Base-by-base conservation (phyloP, 1,284 basidiomycete genomes). In the Apiotrichum laibachii region DNA sequence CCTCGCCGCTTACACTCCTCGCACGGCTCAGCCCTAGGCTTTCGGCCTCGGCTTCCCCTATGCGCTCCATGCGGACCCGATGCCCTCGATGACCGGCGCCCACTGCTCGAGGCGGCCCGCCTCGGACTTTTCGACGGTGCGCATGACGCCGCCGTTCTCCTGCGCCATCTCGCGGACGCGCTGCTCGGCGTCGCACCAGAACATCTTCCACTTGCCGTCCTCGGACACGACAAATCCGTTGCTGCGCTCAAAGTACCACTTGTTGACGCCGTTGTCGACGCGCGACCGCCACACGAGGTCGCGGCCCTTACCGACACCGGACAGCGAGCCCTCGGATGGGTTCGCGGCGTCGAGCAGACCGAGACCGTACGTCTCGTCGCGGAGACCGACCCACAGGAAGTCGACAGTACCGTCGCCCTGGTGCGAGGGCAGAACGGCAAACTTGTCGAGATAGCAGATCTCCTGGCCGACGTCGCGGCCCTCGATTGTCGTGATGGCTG, bases 401-500 rank as follows among this genome's bases (percentile, higher is more conserved):
- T 99, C 96, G 57, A 99, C 96, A 0, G 95, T 98, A 21, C 96
- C 96, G 72, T 97, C 94, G 18, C 96, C 96, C 77, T 99, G 96
- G 75, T 98, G 85, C 60, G 83, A 86, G 1, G 96, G 96, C 47
- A 95, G 81, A 44, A 99, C 93, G 16, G 94, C 95, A 76, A 99
- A 99, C 79, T 99, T 99, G 84, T 99, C 96, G 53, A 99, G 84
- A 77, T 99, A 99, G 16, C 90, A 88, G 62, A 99, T 89, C 0
- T 79, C 69, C 26, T 67, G 60, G 3, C 59, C 62, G 10, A 9
- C 56, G 31, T 43, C 47, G 48, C 42, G 56, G 2, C 76, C 80
- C 75, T 99, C 95, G 63, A 85, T 86, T 18, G 96, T 99, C 56
- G 97, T 93, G 66, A 99, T 86, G 5, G 95, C 96, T 3, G 92